Percentiles rank a stretch among this genome's conserved stretches.
These are phyloP conservation scores for Trichoderma sp. DNA, from an alignment of 2,329 filamentous ascomycete species.

Conservation along the genomic window DNA sequence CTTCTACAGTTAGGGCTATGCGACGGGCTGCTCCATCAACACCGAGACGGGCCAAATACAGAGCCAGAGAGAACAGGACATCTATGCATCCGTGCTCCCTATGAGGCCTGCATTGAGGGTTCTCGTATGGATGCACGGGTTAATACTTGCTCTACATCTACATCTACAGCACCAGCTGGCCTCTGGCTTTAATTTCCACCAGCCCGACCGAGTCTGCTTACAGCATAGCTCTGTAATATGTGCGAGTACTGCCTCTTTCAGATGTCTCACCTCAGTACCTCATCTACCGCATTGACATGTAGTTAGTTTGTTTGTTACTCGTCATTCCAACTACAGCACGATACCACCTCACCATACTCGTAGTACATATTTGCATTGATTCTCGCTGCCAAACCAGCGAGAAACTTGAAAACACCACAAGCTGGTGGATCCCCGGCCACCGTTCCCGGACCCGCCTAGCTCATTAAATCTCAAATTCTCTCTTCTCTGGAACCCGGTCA, in stretches of 20 bases:
- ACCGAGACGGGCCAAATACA: neutral
- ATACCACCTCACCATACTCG: neutral
- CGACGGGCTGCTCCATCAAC: neutral
- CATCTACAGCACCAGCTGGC: neutral
- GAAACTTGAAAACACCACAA: neutral
- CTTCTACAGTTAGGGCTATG: neutral
- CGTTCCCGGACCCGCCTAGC: conserved; percentile 1
- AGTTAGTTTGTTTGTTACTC: neutral
- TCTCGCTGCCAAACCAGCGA: too few species aligned
- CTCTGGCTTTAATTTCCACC: neutral
- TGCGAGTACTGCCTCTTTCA: neutral
- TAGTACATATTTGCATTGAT: too few species aligned
- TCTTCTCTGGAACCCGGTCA: neutral
- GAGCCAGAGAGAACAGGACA: neutral
- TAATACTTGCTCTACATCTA: neutral
- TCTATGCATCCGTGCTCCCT: neutral
- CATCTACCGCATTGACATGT: neutral
- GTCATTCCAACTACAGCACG: neutral
- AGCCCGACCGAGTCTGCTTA: neutral
- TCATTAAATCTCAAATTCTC: neutral
- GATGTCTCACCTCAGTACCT: neutral
- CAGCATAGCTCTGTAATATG: too few species aligned
- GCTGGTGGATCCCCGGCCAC: conserved; percentile 3
- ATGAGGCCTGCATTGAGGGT: neutral
- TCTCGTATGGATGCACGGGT: too few species aligned